These are phyloP conservation scores for Globisporangium emineosum DNA, from an alignment of 352 stramenopile species.

Conservation along the genomic window DNA sequence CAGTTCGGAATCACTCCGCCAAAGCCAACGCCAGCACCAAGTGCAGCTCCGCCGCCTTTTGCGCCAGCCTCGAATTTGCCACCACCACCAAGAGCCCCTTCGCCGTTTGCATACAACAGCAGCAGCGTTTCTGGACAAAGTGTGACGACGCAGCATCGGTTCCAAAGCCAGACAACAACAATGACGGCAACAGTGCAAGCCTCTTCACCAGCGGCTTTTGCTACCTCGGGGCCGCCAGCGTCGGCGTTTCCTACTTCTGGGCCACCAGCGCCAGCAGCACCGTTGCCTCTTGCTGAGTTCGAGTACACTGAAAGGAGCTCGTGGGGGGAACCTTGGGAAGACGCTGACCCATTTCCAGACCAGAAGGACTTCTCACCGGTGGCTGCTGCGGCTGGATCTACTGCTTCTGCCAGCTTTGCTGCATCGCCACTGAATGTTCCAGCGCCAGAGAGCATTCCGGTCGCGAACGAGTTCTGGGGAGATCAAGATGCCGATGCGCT, in stretches of 20 bases:
- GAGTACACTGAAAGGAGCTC: conserved; percentile 16
- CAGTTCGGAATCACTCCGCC: conserved; percentile 17
- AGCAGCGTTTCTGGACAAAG: not conserved
- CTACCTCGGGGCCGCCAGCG: too few relatives aligned
- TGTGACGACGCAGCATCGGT: conserved; percentile 3
- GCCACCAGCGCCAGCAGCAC: conserved; percentile 8
- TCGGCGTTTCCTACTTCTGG: conserved; percentile 13
- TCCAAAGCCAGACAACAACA: not conserved
- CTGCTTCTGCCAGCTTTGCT: not conserved
- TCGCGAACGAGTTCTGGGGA: conserved; percentile 61
- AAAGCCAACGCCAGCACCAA: conserved; percentile 9
- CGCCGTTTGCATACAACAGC: conserved; percentile 6
- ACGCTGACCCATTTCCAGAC: conserved; percentile 10
- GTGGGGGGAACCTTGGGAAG: conserved; percentile 20
- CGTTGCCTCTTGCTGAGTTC: conserved; percentile 19
- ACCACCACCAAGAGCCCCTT: conserved; percentile 1
- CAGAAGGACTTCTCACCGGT: conserved; percentile 6
- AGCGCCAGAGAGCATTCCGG: conserved; percentile 15
- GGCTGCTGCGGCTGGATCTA: not conserved
- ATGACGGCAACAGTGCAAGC: not conserved
- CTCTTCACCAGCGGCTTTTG: too few relatives aligned
- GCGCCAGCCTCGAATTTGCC: not conserved
- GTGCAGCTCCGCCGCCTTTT: not conserved
- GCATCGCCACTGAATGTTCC: not conserved
- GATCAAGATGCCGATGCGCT: conserved; percentile 52